Conservation (phyloP, 257 asterid species). For the Lycium barbarum region DNA sequence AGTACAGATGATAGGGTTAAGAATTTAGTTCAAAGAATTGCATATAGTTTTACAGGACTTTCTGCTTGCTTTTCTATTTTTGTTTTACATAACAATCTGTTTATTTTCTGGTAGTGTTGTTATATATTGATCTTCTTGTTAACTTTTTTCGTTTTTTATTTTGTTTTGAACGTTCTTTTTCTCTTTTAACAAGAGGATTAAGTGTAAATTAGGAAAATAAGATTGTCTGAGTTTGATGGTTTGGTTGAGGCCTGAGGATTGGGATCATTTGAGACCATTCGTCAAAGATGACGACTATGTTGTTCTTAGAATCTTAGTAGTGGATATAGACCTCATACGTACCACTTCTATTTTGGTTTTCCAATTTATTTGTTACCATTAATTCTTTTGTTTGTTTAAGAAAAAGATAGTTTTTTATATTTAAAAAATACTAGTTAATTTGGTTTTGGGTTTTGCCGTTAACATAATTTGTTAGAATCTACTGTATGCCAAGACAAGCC, state of each 20-base stretch:
- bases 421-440: background rate
- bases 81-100: background rate
- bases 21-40: background rate
- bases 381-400: no score
- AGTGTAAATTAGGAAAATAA: background rate
- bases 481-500: background rate
- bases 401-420: no score
- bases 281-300: background rate
- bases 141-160: background rate
- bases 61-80: background rate
- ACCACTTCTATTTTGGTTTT: conserved; percentile 1
- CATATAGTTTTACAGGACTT: background rate
- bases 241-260: conserved; percentile 2
- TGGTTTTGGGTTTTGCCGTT: background rate
- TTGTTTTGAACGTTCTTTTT: background rate
- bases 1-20: background rate
- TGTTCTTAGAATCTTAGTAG: background rate
- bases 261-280: background rate
- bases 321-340: background rate
- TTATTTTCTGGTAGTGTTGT: conserved; percentile 2
- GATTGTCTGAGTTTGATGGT: background rate
- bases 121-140: background rate
- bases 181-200: background rate
- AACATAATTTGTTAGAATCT: background rate
- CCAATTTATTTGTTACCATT: background rate